Base-by-base conservation (phyloP, 106 monocot genomes). In the Xerophyta viscosa region DNA sequence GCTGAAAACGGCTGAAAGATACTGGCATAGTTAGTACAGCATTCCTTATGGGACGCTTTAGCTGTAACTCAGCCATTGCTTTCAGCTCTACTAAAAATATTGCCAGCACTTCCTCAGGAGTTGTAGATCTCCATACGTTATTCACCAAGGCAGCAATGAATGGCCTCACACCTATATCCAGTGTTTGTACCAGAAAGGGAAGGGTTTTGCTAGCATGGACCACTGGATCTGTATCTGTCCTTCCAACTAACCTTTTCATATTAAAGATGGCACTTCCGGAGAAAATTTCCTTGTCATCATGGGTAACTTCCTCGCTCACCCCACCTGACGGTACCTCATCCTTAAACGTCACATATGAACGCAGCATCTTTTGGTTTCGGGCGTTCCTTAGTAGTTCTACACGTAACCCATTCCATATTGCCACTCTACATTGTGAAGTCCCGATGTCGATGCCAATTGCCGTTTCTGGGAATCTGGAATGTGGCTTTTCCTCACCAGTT, bases 361-460 rank as follows among this genome's bases (percentile, higher is more conserved):
- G 69, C 57, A 89, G 52, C 50, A 55, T 6, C 52, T 82, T 88
- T 42, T 82, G 71, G 46, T 79, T 75, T 46, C 72, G 64, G 4
- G 75, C 70, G 57, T 89, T 77, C 46, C 51, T 67, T 5, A 89
- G 76, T 15, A 89, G 57, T 36, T 89, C 89, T n/a, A 89, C 80
- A 27, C 20, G 47, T 6, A 64, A 39, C 11, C 83, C 83, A 62
- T 79, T 83, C 89, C 89, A 89, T 36, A 80, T 64, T 26, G 77
- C 83, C 42, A 89, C 66, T 50, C 77, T 77, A 62, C 83, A 89
- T 42, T 89, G 79, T 56, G 89, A 89, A 39, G 89, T 89, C 20
- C 89, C 83, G 24, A 89, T 70, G 31, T 89, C 83, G 18, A 89
- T 83, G 10, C 83, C 89, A 43, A 89, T 60, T 11, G 83, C 79